Evolutionary conservation across 768 basidiomycete species (phyloP), one percentile per base, ranked within the genome.

Genomic region (Naematelia encephala): DNA sequence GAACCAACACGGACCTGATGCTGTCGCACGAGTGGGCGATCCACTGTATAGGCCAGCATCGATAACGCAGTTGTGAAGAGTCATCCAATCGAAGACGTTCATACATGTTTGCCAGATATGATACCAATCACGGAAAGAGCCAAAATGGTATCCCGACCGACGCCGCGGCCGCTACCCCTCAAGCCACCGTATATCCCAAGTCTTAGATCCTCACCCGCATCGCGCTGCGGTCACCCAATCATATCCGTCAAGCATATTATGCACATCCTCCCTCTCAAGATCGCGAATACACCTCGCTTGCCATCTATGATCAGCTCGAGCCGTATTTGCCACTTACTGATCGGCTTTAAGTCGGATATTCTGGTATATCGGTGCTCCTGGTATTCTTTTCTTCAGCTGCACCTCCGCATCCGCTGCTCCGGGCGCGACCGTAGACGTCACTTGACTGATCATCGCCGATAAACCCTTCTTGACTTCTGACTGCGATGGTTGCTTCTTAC

Each of bases 241-340:
- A 16, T 39, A 39, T 16, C 34, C 34, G 34, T 39, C 16, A 8
- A 39, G 34, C 34, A 39, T 39, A 16, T 16, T 39, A 16, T 39
- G 34, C 16, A 8, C 34, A 50, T 59, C 60, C 2, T 61, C 52
- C 26, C 66, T 49, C 44, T 70, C 68, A 16, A 70, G 54, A 39
- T 57, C 56, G 13, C 61, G 53, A 65, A 70, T 67, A 34, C 64
- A 58, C 28, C 68, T 61, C 54, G 56, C 48, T 39, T 62, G 55
- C 68, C 68, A 70, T n/a, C 65, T 66, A 51, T 22, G 4, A 22
- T 53, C 51, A 53, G 51, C 26, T 51, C 46, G 5, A 47, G 5
- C 10, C 19, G 26, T 25, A 4, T 27, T 11, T 11, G 16, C 8
- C 34, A 53, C 51, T 53, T 29, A 53, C 51, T 30, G 26, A 28